Conservation (phyloP, 805 yeast genomes). For the Nakazawaea peltata region DNA sequence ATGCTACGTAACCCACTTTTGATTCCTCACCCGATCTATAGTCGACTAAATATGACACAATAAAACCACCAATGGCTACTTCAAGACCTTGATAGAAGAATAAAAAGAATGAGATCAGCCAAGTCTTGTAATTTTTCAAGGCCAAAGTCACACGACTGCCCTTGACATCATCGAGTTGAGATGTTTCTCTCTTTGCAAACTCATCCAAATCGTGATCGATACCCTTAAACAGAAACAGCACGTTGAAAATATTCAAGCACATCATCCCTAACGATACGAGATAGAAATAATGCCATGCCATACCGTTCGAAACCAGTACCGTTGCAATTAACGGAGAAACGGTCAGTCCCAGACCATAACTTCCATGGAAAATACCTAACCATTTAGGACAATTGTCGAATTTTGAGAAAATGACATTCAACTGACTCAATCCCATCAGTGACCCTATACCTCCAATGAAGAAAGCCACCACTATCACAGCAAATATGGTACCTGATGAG, state of each 20-base stretch:
- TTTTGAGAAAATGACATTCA: constrained; percentile 18
- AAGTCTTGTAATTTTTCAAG: constrained; percentile 13
- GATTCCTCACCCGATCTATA: constrained; percentile 18
- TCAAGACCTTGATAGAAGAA: constrained; percentile 28
- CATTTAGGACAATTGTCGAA: constrained; percentile 17
- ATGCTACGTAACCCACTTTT: constrained; percentile 23
- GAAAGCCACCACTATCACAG: constrained; percentile 18
- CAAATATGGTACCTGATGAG: constrained; percentile 17
- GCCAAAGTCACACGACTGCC: constrained; percentile 1
- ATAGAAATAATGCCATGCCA: constrained; percentile 40
- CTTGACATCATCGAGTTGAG: constrained; percentile 3
- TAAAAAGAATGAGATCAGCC: constrained; percentile 24
- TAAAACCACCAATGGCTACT: constrained; percentile 28
- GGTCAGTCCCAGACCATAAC: constrained; percentile 18
- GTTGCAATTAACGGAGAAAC: constrained; percentile 17
- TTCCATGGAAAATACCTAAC: constrained; percentile 18
- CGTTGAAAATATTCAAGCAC: constrained; percentile 17
- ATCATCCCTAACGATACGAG: constrained; percentile 18
- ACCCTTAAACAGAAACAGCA: constrained; percentile 31
- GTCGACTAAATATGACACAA: constrained; percentile 24
- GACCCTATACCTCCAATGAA: constrained; percentile 20
- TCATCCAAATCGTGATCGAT: constrained; percentile 28
- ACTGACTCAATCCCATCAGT: constrained; percentile 16
- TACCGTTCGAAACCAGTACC: constrained; percentile 34
- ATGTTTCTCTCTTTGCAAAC: constrained; percentile 3